Conservation (phyloP, 208 protist genomes). For the Trypanosoma avium region DNA sequence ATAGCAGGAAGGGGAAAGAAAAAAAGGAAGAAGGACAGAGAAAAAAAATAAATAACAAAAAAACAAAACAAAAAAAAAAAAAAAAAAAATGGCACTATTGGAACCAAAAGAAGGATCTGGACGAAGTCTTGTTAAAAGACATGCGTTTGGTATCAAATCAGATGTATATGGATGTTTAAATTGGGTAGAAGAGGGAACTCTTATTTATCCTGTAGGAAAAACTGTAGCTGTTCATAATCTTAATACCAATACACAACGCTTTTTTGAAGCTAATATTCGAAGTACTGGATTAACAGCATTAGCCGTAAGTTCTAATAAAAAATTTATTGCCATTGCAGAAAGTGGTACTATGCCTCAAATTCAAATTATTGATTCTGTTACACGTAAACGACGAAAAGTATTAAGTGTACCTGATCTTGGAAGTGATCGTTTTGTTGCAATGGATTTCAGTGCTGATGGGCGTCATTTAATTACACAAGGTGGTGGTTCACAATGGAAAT, state of each 20-base stretch:
- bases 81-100: conserved; percentile 1
- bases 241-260: conserved; percentile 77
- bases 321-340: conserved; percentile 95
- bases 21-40: not conserved
- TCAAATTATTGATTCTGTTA: conserved; percentile 87
- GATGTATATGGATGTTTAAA: conserved; percentile 66
- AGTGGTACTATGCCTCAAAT: conserved; percentile 64
- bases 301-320: conserved; percentile 90
- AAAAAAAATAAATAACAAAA: not conserved
- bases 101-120: conserved; percentile 18
- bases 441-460: conserved; percentile 86
- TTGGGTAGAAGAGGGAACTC: conserved; percentile 85
- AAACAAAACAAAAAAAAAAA: not conserved
- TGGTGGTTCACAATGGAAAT: conserved; percentile 73
- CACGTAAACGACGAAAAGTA: conserved; percentile 84
- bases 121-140: conserved; percentile 68
- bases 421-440: conserved; percentile 73
- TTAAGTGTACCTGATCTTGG: conserved; percentile 74
- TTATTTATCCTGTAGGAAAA: conserved; percentile 88
- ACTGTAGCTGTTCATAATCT: conserved; percentile 82
- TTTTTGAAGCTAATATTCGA: conserved; percentile 67
- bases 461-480: conserved; percentile 89
- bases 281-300: conserved; percentile 89
- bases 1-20: not conserved
- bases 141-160: conserved; percentile 75